Conservation (phyloP, 2,329 filamentous ascomycete genomes). For the Ophioceras dolichostomum region DNA sequence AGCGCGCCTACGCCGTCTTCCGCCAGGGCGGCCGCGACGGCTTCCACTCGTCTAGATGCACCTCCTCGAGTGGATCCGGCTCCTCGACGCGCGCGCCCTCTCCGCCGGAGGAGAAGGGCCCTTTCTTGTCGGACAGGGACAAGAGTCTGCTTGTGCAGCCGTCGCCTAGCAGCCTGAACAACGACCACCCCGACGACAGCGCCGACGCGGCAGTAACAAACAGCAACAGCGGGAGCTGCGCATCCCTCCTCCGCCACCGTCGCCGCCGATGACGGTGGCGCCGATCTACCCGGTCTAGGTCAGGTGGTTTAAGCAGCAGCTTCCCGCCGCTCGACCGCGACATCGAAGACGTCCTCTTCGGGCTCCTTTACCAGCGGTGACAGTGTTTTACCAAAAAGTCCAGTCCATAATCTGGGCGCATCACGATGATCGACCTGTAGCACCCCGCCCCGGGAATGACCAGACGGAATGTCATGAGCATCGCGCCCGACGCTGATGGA, state of each 20-base stretch:
- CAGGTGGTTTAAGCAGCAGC: no score
- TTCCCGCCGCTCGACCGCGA: conserved; percentile 15
- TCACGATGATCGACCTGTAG: conserved; percentile 44
- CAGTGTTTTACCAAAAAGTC: conserved; percentile 45
- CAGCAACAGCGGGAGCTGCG: no score
- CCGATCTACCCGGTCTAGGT: no score
- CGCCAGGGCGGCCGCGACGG: conserved; percentile 23
- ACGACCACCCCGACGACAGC: conserved; percentile 12
- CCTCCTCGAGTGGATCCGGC: conserved; percentile 39
- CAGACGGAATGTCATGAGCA: conserved; percentile 45
- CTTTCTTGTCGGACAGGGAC: conserved; percentile 34
- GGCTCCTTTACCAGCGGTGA: conserved; percentile 40
- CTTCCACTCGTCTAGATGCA: conserved; percentile 29
- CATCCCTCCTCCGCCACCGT: no score
- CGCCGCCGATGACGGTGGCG: background rate
- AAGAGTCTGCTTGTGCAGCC: conserved; percentile 31
- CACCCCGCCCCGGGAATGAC: conserved; percentile 41
- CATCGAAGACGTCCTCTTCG: conserved; percentile 38
- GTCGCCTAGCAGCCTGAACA: conserved; percentile 26
- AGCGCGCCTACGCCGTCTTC: conserved; percentile 35
- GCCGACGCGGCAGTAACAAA: conserved; percentile 5
- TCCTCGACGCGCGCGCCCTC: conserved; percentile 41
- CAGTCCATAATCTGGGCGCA: conserved; percentile 44
- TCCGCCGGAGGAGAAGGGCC: conserved; percentile 43
- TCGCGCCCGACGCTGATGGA: conserved; percentile 43